Evolutionary conservation across 202 grass and related monocot species (phyloP), one percentile per base, ranked within the genome.

Genomic region (Saccharum hybrid): DNA sequence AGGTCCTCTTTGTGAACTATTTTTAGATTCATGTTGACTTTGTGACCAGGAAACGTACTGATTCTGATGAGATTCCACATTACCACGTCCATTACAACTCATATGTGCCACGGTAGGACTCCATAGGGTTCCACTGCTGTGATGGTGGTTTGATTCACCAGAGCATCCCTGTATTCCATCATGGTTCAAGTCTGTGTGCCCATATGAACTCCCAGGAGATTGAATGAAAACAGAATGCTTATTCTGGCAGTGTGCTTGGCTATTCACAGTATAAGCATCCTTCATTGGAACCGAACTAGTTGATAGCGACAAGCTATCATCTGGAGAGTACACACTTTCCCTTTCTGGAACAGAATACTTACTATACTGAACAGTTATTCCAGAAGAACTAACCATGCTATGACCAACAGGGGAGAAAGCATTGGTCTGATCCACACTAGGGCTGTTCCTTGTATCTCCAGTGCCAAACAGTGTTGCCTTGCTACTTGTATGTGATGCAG

Each of bases 401-500:
- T 85, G 80, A 81, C 77, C 88, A 88, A 52, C 40, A 64, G 85
- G 80, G 34, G 88, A 87, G 34, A 64, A 34, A 61, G 74, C 51
- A 78, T 81, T 87, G 63, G 40, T 88, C 57, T 88, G 81, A 77
- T 86, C 77, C 37, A 82, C 73, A 38, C 45, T 88, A 65, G 39
- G 62, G 41, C 12, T 78, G 67, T 71, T 87, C 21, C 49, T 77
- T 40, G 82, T 79, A 45, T 66, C 75, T 60, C 67, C 74, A 62
- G 78, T 82, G 21, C 72, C 75, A 74, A 66, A 72, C 13, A 59
- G 38, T 79, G 79, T 71, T 84, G 83, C 61, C 80, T 84, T 83
- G 83, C 70, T 82, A 90, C 75, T 81, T 75, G 71, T 42, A 82
- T 74, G 70, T 90, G 85, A 72, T 85, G 86, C 52, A 86, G 87